Evolutionary conservation across 1,284 basidiomycete genomes (phyloP), one percentile per base, ranked within the genome.

Genomic region (Malassezia japonica): DNA sequence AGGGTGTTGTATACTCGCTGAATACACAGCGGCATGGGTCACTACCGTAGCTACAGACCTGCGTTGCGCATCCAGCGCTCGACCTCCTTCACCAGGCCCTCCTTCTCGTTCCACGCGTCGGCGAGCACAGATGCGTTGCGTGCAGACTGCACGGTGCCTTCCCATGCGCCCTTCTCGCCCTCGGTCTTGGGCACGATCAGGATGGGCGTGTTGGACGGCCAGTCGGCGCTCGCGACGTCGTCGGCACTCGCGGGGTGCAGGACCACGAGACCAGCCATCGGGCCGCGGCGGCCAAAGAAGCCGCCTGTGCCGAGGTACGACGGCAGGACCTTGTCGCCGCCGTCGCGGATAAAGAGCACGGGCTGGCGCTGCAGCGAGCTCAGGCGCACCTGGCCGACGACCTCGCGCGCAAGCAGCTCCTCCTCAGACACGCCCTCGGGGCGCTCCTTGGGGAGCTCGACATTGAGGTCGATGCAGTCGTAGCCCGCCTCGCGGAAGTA

Each of bases 1-100:
- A 67, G 64, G 68, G 69, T 15, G 59, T 68, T 33, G 62, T 72
- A 2, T 72, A 70, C 46, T 54, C 54, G 20, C 55, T 70, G 37
- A 62, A 72, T 32, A 53, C 60, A 36, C 38, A 46, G 16, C 54
- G 65, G 33, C 62, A 70, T 42, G 51, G 59, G 8, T 28, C 46
- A 8, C 39, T 62, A 36, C 65, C 64, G 25, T 64, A 48, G 46
- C 28, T 45, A 54, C 31, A 54, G 46, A 23, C 46, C 46, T 8
- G 15, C n/a, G 37, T 44, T 24, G 6, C 51, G 51, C 16, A 54
- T 20, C 51, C 46, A 48, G 33, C 41, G 42, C 35, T 54, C 51
- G 16, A 54, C 46, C 20, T 48, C 51, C 36, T 54, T 54, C 12
- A 54, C 27, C 6, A 48, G 39, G 25, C 50, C 50, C 24, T 53